phyloP scores from a whole-genome alignment of 2,329 filamentous ascomycete species.

The Cercospora sp. region DNA sequence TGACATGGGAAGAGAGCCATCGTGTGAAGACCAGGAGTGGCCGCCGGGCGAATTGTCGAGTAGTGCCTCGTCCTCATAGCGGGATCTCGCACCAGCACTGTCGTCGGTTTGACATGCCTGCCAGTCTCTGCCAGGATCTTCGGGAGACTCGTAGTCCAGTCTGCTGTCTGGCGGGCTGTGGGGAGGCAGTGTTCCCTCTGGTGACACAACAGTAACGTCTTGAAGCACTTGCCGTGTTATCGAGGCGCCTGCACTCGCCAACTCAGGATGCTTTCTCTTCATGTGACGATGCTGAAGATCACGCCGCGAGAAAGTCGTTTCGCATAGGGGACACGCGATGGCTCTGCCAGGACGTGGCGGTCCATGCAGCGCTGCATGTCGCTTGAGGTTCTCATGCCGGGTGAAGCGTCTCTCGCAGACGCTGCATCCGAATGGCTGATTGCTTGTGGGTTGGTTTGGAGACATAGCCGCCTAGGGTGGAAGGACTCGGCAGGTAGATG shows the following conservation, averaged over 20 bases:
- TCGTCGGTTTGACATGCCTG: neutral
- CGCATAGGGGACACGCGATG: conserved; percentile 42
- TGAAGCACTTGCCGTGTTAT: conserved; percentile 41
- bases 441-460: neutral
- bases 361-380: neutral
- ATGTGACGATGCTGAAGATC: conserved; percentile 47
- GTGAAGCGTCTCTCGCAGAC: conserved; percentile 1
- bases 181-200: conserved; percentile 23
- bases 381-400: neutral
- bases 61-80: neutral
- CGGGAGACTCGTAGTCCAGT: neutral
- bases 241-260: neutral
- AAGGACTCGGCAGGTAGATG: neutral
- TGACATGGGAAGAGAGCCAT: neutral
- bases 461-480: neutral
- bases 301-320: conserved; percentile 44
- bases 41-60: neutral
- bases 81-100: too few relatives aligned
- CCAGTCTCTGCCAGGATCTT: neutral
- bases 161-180: neutral
- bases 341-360: neutral
- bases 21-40: neutral
- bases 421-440: conserved; percentile 4
- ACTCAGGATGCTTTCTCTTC: conserved; percentile 42
- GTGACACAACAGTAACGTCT: conserved; percentile 40